phyloP scores from a whole-genome alignment of 2,329 filamentous ascomycete species.

The Lachnellula arida region DNA sequence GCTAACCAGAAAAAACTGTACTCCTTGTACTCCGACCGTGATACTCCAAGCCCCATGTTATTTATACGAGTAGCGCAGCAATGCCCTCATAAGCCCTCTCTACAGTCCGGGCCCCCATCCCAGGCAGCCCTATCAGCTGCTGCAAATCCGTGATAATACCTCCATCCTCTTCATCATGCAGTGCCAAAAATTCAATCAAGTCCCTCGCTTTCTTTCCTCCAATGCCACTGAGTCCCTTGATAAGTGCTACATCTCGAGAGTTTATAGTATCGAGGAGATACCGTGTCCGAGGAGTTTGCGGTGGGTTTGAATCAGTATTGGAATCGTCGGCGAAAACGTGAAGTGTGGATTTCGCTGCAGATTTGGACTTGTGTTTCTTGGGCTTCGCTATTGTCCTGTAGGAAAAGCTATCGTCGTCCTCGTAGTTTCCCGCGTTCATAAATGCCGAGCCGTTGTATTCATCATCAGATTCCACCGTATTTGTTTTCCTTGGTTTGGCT shows the following conservation, averaged over 20 bases:
- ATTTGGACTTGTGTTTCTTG: constrained; percentile 31
- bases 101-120: constrained; percentile 52
- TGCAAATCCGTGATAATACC: constrained; percentile 43
- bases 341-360: constrained; percentile 27
- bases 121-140: constrained; percentile 50
- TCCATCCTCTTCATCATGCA: constrained; percentile 38
- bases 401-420: constrained; percentile 31
- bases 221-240: constrained; percentile 64
- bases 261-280: constrained; percentile 68
- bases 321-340: constrained; percentile 34
- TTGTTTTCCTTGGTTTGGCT: constrained; percentile 25
- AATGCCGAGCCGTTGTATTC: constrained; percentile 30
- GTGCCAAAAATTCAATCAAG: constrained; percentile 51
- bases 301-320: constrained; percentile 38
- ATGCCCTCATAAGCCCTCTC: constrained; percentile 45
- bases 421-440: constrained; percentile 38
- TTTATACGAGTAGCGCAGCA: constrained; percentile 21
- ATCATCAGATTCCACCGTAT: constrained; percentile 27
- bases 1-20: neutral
- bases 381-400: constrained; percentile 28
- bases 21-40: constrained; percentile 13
- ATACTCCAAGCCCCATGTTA: constrained; percentile 7
- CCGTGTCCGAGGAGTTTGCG: constrained; percentile 43
- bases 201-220: constrained; percentile 67
- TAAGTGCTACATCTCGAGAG: constrained; percentile 61